Percentiles rank a stretch among this genome's conserved stretches.
These are phyloP conservation scores for Cladophialophora immunda DNA, from an alignment of 2,329 filamentous ascomycete species.

Conservation along the genomic window DNA sequence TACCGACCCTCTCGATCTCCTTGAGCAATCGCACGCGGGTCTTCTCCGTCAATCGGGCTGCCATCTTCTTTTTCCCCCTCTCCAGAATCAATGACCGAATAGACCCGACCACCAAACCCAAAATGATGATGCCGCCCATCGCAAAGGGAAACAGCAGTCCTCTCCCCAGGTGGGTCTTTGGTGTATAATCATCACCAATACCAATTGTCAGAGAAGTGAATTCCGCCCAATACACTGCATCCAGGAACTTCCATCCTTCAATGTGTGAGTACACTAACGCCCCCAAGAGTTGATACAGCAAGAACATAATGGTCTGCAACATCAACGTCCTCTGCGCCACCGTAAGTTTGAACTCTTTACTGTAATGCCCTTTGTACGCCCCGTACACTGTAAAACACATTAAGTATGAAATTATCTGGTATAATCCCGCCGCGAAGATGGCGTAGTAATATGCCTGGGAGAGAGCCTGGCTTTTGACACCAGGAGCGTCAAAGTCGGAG, in stretches of 20 bases:
- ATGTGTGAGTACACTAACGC: constrained; percentile 51
- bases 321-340: constrained; percentile 63
- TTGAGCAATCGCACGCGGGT: constrained; percentile 46
- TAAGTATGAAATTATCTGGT: constrained; percentile 64
- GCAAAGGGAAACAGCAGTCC: constrained; percentile 63
- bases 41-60: constrained; percentile 47
- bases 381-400: constrained; percentile 66
- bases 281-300: constrained; percentile 52
- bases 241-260: constrained; percentile 62
- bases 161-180: constrained; percentile 59
- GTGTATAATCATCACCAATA: constrained; percentile 61
- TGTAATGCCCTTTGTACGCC: constrained; percentile 62
- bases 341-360: constrained; percentile 65
- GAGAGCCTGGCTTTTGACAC: constrained; percentile 55
- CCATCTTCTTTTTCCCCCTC: constrained; percentile 49
- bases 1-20: constrained; percentile 28
- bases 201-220: constrained; percentile 66
- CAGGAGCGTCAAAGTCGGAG: constrained; percentile 48
- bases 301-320: constrained; percentile 54
- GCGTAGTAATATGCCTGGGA: constrained; percentile 68
- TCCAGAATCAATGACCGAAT: constrained; percentile 54
- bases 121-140: constrained; percentile 62
- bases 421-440: constrained; percentile 65
- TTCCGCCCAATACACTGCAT: constrained; percentile 65
- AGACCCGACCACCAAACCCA: constrained; percentile 65